phyloP scores from a whole-genome alignment of 1,284 basidiomycete species.

The Trichosporon sp. region DNA sequence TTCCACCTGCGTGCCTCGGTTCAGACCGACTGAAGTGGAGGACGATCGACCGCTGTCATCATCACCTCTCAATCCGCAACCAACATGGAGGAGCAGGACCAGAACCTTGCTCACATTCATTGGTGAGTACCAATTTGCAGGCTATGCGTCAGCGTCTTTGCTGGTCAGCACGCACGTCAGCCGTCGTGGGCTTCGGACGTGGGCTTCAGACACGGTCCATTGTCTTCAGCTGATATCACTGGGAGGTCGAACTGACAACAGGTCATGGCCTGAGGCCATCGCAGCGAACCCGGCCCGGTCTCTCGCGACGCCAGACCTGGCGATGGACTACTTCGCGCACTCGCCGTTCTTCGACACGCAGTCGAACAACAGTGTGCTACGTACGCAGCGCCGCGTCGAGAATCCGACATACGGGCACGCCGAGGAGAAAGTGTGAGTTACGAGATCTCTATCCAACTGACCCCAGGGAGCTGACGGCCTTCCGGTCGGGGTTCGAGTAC shows the following conservation, averaged over 20 bases:
- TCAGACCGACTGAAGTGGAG: constrained; percentile 11
- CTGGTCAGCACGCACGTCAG: too few relatives aligned
- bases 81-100: constrained; percentile 33
- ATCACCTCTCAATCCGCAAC: not conserved
- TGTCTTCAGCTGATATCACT: too few relatives aligned
- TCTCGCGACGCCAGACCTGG: constrained; percentile 37
- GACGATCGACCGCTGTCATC: not conserved
- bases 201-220: too few relatives aligned
- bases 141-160: too few relatives aligned
- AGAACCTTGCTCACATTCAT: constrained; percentile 44
- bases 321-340: constrained; percentile 47
- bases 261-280: constrained; percentile 46
- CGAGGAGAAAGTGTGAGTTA: constrained; percentile 40
- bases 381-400: constrained; percentile 38
- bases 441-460: not conserved
- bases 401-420: constrained; percentile 40
- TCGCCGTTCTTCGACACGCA: constrained; percentile 45
- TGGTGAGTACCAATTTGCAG: too few relatives aligned
- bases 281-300: constrained; percentile 39
- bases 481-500: constrained; percentile 44
- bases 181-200: too few relatives aligned
- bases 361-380: constrained; percentile 41
- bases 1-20: not conserved
- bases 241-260: constrained; percentile 18
- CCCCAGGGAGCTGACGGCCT: constrained; percentile 33